These are phyloP conservation scores for Taxawa tesnikishii DNA, from an alignment of 2,329 filamentous ascomycete species.

Conservation along the genomic window DNA sequence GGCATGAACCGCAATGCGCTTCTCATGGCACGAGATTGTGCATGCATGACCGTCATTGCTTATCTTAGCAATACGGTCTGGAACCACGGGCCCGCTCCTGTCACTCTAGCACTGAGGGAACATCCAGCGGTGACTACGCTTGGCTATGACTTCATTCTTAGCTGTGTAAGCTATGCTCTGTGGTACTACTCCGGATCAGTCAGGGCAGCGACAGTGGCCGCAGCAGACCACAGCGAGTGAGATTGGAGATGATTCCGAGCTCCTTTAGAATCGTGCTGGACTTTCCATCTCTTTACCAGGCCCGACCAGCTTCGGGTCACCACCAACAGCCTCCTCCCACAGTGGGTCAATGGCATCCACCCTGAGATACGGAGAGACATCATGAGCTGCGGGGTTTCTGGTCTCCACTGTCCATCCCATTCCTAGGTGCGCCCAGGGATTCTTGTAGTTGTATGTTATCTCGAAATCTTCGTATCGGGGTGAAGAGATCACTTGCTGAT, in stretches of 20 bases:
- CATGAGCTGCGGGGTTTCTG: constrained; percentile 10
- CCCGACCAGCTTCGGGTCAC: background rate
- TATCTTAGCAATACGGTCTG: too few species aligned
- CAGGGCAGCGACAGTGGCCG: too few species aligned
- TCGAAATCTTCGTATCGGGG: constrained; percentile 33
- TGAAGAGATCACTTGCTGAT: constrained; percentile 24
- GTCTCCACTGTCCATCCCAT: constrained; percentile 27
- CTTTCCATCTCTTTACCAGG: background rate
- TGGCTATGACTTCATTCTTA: constrained; percentile 16
- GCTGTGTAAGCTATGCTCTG: constrained; percentile 3
- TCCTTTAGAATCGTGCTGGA: too few species aligned
- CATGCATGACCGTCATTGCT: too few species aligned
- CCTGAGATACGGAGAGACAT: constrained; percentile 26
- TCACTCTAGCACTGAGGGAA: constrained; percentile 13
- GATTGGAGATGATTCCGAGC: too few species aligned
- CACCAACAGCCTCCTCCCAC: constrained; percentile 23
- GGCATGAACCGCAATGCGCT: too few species aligned
- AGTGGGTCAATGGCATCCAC: constrained; percentile 29
- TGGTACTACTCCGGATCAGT: too few species aligned
- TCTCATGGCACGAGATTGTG: too few species aligned
- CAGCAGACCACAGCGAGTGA: too few species aligned
- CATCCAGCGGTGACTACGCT: constrained; percentile 20
- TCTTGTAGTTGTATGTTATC: constrained; percentile 26
- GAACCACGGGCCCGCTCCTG: too few species aligned
- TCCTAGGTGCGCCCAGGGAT: constrained; percentile 29